phyloP scores from a whole-genome alignment of 2,329 filamentous ascomycete genomes.

The Aspergillus sp. region DNA sequence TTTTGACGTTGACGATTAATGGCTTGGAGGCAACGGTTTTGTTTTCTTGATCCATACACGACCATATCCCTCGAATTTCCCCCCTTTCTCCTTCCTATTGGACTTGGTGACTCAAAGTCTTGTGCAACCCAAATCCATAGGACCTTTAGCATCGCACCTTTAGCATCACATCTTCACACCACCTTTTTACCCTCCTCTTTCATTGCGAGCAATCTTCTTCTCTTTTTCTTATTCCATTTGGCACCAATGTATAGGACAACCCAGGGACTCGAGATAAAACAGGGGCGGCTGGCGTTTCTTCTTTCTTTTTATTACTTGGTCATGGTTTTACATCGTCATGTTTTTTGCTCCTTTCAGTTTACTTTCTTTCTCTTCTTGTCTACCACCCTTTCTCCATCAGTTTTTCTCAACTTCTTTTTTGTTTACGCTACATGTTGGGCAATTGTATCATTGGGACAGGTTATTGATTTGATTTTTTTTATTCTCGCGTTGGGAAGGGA shows the following conservation, averaged over 20 bases:
- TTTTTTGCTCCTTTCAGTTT: background rate
- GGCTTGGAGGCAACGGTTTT: constrained; percentile 7
- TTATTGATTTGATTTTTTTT: constrained; percentile 16
- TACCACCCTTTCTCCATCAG: constrained; percentile 4
- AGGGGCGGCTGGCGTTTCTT: constrained; percentile 15
- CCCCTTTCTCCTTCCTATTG: constrained; percentile 16
- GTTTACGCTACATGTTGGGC: constrained; percentile 18
- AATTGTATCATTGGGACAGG: constrained; percentile 28
- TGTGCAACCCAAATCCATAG: background rate
- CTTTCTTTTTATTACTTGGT: constrained; percentile 8
- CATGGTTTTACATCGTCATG: background rate
- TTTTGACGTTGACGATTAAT: constrained; percentile 12
- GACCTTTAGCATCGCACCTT: background rate
- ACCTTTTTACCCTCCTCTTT: background rate
- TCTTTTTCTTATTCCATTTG: constrained; percentile 13
- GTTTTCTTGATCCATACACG: constrained; percentile 7
- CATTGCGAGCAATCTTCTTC: background rate
- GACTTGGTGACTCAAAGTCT: background rate
- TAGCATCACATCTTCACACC: background rate
- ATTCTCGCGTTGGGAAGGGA: constrained; percentile 8
- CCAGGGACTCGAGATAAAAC: constrained; percentile 13
- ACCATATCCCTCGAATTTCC: background rate
- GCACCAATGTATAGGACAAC: constrained; percentile 15
- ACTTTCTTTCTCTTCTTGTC: constrained; percentile 10
- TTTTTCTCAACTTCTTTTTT: constrained; percentile 20